Base-by-base conservation (phyloP, 192 early-diverging fungal genomes). In the Chytriomyces sp. region DNA sequence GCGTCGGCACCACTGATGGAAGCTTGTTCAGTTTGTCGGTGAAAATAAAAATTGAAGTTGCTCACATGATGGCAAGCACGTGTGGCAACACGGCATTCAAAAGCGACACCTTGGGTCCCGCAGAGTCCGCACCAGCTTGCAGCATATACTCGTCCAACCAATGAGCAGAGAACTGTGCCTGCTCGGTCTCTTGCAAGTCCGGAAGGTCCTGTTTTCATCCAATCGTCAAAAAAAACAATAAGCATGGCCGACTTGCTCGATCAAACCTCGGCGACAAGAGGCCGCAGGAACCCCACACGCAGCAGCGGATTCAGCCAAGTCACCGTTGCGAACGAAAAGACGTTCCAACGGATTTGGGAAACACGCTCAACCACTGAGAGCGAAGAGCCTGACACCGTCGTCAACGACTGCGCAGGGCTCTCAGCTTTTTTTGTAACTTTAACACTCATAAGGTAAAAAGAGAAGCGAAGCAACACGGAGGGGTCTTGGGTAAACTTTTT, bases 281-380 rank as follows among this genome's bases (percentile, higher is more conserved):
- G 73, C 35, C 68, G 69, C 45, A 6, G 49, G 7, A 3, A 28
- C 13, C 73, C 73, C 60, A 26, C 3, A 26, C 7, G 10, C 7
- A 75, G 46, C 13, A 75, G 62, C 23, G 61, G 59, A 45, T 44
- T 44, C 45, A 75, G 3, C 73, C 73, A 75, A 10, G 26, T 8
- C 4, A 75, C 47, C 3, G 73, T 67, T 16, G 73, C 23, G 73
- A 75, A 75, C 11, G 45, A 43, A 20, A 72, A 28, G 57, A 45
- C 16, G n/a, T 59, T 72, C 71, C 71, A 64, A 35, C 28, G 28
- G 28, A 35, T 35, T 35, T 35, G 28, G 28, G 28, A 35, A 35
- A 35, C 28, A 35, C 28, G 1, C 28, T 35, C 28, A 35, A 35
- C 28, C 28, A 35, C 28, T 2, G 28, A 35, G 1, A 35, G 28